A percentile compares a stretch with the other conserved stretches of the same genome.
Conservation (phyloP, 129 eudicot genomes). For the Helichrysum umbraculigerum region DNA sequence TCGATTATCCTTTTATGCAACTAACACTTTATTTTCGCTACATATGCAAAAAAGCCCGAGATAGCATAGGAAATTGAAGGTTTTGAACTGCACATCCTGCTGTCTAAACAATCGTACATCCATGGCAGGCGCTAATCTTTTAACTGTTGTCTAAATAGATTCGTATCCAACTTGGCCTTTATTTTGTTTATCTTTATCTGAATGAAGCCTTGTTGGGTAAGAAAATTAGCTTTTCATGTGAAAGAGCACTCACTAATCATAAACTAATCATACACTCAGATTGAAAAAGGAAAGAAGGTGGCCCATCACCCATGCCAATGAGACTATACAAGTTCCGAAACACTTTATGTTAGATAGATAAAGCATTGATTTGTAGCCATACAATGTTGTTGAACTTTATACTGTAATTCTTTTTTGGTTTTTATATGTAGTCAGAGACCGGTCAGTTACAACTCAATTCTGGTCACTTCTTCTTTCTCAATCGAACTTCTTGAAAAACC, state of each 20-base stretch:
- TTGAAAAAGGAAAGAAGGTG: conserved; percentile 8
- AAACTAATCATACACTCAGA: conserved; percentile 32
- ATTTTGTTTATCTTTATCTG: conserved; percentile 16
- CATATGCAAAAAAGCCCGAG: background rate
- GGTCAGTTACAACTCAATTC: conserved; percentile 15
- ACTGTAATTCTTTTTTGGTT: conserved; percentile 22
- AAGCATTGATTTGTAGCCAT: conserved; percentile 34
- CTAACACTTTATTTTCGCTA: background rate
- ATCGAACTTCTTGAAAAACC: background rate
- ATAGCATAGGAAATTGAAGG: background rate
- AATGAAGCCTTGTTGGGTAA: conserved; percentile 37
- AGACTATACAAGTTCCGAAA: conserved; percentile 17
- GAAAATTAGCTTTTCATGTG: conserved; percentile 26
- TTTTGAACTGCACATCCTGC: background rate
- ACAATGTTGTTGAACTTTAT: conserved; percentile 31
- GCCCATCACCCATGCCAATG: conserved; percentile 21
- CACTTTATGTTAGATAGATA: conserved; percentile 30
- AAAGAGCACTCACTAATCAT: conserved; percentile 32
- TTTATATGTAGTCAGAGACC: conserved; percentile 15
- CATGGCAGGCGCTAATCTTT: conserved; percentile 1
- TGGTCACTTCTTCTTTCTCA: background rate
- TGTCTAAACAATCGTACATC: background rate
- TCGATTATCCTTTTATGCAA: background rate
- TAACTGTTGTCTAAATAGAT: background rate
- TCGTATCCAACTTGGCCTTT: background rate